Evolutionary conservation across 2,329 filamentous ascomycete genomes (phyloP).

Genomic region (Calycina herbarum): DNA sequence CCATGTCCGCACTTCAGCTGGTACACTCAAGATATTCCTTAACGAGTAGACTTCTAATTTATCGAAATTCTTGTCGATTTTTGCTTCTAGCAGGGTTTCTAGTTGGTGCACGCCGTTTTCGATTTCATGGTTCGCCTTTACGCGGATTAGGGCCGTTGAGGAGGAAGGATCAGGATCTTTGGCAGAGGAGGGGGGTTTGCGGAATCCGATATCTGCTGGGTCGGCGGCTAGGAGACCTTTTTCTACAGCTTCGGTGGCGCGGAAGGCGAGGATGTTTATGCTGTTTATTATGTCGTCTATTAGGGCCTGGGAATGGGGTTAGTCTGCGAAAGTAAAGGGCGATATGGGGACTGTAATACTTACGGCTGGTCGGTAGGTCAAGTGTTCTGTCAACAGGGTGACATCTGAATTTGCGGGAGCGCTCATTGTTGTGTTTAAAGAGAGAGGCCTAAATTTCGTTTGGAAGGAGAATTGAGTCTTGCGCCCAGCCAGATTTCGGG

Average conservation of each 20-base stretch:
- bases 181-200: constrained; percentile 46
- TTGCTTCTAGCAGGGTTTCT: constrained; percentile 77
- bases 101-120: constrained; percentile 85
- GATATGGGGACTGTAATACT: constrained; percentile 38
- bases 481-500: background rate
- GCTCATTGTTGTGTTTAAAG: constrained; percentile 25
- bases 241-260: constrained; percentile 85
- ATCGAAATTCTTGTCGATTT: constrained; percentile 83
- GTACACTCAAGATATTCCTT: constrained; percentile 77
- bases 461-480: background rate
- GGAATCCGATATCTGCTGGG: constrained; percentile 80
- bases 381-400: constrained; percentile 87
- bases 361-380: constrained; percentile 91
- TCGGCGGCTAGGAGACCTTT: constrained; percentile 73
- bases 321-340: too few species aligned
- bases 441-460: background rate
- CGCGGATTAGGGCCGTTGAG: constrained; percentile 44
- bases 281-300: constrained; percentile 98
- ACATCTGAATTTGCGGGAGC: constrained; percentile 40
- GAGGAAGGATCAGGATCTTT: constrained; percentile 40
- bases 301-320: constrained; percentile 62
- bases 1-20: constrained; percentile 71
- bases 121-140: constrained; percentile 67
- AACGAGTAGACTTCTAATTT: constrained; percentile 87
- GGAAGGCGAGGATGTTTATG: constrained; percentile 89